Percentiles rank a stretch among this genome's conserved stretches.
phyloP scores from a whole-genome alignment of 2,329 filamentous ascomycete species.

The Colletotrichum acutatum region DNA sequence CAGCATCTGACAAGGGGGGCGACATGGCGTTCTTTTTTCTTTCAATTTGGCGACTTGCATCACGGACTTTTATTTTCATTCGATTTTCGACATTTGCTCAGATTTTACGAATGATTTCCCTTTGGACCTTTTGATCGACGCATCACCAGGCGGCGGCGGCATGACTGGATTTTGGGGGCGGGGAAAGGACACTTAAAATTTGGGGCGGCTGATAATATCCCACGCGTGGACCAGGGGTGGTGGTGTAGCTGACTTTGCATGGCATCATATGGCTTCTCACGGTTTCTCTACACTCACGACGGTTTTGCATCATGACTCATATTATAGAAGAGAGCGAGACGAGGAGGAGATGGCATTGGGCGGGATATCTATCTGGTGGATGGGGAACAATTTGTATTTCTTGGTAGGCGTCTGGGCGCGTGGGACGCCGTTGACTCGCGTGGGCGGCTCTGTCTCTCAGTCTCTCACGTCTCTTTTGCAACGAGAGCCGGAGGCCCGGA shows the following conservation, averaged over 20 bases:
- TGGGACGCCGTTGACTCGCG: not conserved
- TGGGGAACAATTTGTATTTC: not conserved
- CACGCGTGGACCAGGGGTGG: slow-evolving; percentile 14
- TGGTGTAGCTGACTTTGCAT: slow-evolving; percentile 18
- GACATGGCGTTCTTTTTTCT: slow-evolving; percentile 19
- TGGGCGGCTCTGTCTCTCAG: not conserved
- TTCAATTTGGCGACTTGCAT: not conserved
- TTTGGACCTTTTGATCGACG: not conserved
- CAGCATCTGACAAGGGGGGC: slow-evolving; percentile 17
- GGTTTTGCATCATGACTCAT: slow-evolving; percentile 23
- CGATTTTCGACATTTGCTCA: not conserved
- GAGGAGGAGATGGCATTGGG: not conserved
- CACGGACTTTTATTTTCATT: not conserved
- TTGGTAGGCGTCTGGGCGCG: not conserved
- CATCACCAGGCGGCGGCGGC: not conserved
- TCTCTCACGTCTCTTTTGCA: not conserved
- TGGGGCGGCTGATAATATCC: slow-evolving; percentile 28
- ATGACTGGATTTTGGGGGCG: not conserved
- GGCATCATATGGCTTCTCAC: slow-evolving; percentile 18
- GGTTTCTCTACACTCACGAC: not conserved
- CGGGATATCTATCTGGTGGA: not conserved
- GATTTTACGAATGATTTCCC: not conserved
- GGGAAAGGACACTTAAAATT: slow-evolving; percentile 1
- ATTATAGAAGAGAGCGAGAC: not conserved
- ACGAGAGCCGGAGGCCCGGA: not conserved